Conservation (phyloP, 345 rosid genomes). For the Bruguiera gymnorhiza region DNA sequence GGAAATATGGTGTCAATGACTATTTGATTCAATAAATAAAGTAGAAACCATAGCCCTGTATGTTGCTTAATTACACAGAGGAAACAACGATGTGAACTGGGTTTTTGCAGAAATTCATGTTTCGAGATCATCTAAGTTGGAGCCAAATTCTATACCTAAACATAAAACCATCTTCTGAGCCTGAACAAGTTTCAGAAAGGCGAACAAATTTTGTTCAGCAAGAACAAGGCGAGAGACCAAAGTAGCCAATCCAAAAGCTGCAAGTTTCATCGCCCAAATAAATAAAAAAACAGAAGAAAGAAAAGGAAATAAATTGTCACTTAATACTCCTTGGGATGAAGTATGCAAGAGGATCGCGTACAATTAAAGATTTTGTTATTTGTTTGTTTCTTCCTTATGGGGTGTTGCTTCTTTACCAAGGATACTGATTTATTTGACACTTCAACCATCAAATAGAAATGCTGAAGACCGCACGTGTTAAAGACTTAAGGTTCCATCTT, state of each 20-base stretch:
- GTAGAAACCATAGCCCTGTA: neutral
- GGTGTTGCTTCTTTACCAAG: slow-evolving; percentile 21
- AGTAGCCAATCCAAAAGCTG: slow-evolving; percentile 11
- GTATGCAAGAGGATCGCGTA: too few relatives aligned
- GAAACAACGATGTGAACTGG: too few relatives aligned
- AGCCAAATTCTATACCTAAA: too few relatives aligned
- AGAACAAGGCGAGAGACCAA: neutral
- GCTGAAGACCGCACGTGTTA: too few relatives aligned
- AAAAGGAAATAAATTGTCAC: neutral
- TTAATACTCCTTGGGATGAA: too few relatives aligned
- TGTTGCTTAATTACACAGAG: neutral
- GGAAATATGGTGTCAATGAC: slow-evolving; percentile 17
- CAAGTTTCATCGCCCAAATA: neutral
- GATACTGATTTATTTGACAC: slow-evolving; percentile 3
- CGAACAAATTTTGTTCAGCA: slow-evolving; percentile 21
- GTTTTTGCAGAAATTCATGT: too few relatives aligned
- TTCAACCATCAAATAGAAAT: neutral
- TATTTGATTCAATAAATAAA: slow-evolving; percentile 19
- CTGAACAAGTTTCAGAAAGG: neutral
- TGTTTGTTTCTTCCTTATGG: neutral
- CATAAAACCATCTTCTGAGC: neutral
- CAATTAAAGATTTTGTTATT: neutral
- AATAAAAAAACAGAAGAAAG: neutral
- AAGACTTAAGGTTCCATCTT: too few relatives aligned
- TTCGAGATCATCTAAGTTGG: too few relatives aligned